Conservation (phyloP, 2,329 filamentous ascomycete species). For the Beauveria rudraprayagi region DNA sequence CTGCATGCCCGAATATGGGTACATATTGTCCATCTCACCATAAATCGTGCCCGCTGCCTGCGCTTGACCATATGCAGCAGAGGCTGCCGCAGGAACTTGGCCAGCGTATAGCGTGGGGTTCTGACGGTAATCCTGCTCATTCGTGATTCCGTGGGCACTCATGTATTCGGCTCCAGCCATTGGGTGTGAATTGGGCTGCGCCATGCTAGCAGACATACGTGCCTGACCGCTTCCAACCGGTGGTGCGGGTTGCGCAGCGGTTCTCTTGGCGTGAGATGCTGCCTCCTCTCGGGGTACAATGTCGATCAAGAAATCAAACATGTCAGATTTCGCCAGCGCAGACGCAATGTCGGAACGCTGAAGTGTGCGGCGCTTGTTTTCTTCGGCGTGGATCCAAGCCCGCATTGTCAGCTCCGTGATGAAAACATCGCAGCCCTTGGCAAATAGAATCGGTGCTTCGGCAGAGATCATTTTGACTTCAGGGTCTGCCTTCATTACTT, state of each 20-base stretch:
- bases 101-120: slow-evolving; percentile 75
- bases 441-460: slow-evolving; percentile 94
- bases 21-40: slow-evolving; percentile 74
- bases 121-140: slow-evolving; percentile 72
- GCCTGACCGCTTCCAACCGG: slow-evolving; percentile 41
- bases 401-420: slow-evolving; percentile 99
- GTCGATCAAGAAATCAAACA: slow-evolving; percentile 99
- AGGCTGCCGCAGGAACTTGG: slow-evolving; percentile 66
- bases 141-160: slow-evolving; percentile 53
- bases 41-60: slow-evolving; percentile 65
- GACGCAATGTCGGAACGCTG: slow-evolving; percentile 96
- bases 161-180: slow-evolving; percentile 58
- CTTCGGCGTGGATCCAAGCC: slow-evolving; percentile 97
- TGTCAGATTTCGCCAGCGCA: slow-evolving; percentile 92
- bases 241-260: slow-evolving; percentile 42
- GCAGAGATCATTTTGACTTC: slow-evolving; percentile 99
- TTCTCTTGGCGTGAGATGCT: slow-evolving; percentile 72
- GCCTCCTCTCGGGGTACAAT: slow-evolving; percentile 96
- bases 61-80: slow-evolving; percentile 66
- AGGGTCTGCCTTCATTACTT: slow-evolving; percentile 99
- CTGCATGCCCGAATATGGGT: slow-evolving; percentile 71
- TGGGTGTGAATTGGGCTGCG: slow-evolving; percentile 45
- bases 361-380: slow-evolving; percentile 93
- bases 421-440: slow-evolving; percentile 98
- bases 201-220: slow-evolving; percentile 42